phyloP scores from a whole-genome alignment of 2,329 filamentous ascomycete genomes.

The Sclerotiophoma versabilis region DNA sequence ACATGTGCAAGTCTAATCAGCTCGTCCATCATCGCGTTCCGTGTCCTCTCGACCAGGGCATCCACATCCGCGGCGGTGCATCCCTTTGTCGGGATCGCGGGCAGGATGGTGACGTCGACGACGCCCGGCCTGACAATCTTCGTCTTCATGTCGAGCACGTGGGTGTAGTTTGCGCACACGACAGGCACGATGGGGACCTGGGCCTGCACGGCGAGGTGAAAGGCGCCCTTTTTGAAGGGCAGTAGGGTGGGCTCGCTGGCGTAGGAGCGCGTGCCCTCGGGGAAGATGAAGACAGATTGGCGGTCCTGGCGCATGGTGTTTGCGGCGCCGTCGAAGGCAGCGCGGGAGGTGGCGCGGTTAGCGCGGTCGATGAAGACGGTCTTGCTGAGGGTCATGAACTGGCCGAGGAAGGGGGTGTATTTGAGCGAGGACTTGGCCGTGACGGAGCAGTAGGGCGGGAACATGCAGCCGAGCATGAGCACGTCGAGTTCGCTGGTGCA shows the following conservation, averaged over 20 bases:
- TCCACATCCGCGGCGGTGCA: slow-evolving; percentile 46
- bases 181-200: slow-evolving; percentile 91
- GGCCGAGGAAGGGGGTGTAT: slow-evolving; percentile 83
- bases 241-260: slow-evolving; percentile 79
- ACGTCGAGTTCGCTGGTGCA: slow-evolving; percentile 88
- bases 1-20: slow-evolving; percentile 44
- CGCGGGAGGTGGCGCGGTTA: slow-evolving; percentile 80
- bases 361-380: slow-evolving; percentile 95
- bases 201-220: slow-evolving; percentile 93
- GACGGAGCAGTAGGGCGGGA: slow-evolving; percentile 89
- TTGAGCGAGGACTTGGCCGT: slow-evolving; percentile 89
- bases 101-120: slow-evolving; percentile 62
- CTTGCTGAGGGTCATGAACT: slow-evolving; percentile 87
- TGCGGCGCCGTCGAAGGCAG: slow-evolving; percentile 85
- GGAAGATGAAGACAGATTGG: slow-evolving; percentile 82
- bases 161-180: slow-evolving; percentile 59
- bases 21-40: slow-evolving; percentile 48
- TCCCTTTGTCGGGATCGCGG: slow-evolving; percentile 47
- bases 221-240: slow-evolving; percentile 99
- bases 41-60: slow-evolving; percentile 38
- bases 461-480: slow-evolving; percentile 85
- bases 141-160: slow-evolving; percentile 56
- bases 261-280: slow-evolving; percentile 93
- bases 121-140: slow-evolving; percentile 52
- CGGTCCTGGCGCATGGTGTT: slow-evolving; percentile 73